These are phyloP conservation scores for Candolleomyces aberdarensis DNA, from an alignment of 768 basidiomycete species.

Conservation along the genomic window DNA sequence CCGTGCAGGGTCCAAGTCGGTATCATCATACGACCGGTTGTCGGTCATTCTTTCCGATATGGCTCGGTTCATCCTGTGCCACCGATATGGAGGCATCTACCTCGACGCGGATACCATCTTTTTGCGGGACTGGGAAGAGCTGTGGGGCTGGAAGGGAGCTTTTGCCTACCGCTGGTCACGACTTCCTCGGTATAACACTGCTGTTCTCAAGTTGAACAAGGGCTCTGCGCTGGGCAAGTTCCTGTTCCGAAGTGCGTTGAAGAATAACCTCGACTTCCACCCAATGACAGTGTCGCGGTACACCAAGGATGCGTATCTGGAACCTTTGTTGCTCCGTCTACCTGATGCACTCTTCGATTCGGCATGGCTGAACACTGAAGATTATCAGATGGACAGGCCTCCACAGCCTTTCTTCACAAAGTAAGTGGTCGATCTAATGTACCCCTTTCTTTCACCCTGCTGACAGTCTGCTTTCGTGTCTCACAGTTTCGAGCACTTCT, in stretches of 20 bases:
- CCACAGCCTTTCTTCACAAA: conserved; percentile 92
- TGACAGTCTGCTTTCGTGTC: background rate
- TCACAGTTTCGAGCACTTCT: conserved; percentile 86
- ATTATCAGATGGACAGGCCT: conserved; percentile 87
- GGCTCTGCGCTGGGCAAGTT: conserved; percentile 89
- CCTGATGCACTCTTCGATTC: conserved; percentile 97
- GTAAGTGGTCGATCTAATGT: conserved; percentile 36
- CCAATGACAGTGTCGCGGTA: conserved; percentile 94
- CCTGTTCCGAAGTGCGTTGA: conserved; percentile 90
- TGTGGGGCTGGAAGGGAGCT: conserved; percentile 96
- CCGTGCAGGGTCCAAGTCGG: conserved; percentile 84
- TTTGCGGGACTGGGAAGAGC: conserved; percentile 96
- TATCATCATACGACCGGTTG: conserved; percentile 81
- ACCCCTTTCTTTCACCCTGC: conserved; percentile 6
- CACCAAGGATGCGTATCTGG: conserved; percentile 83
- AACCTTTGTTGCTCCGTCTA: conserved; percentile 78
- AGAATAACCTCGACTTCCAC: conserved; percentile 94
- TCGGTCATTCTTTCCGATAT: conserved; percentile 95
- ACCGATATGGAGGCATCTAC: conserved; percentile 95
- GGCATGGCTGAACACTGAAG: conserved; percentile 94
- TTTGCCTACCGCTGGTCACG: conserved; percentile 98
- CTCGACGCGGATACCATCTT: conserved; percentile 96
- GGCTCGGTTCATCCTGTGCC: conserved; percentile 95
- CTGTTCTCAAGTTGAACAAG: conserved; percentile 92
- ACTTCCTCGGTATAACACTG: conserved; percentile 92